phyloP scores from a whole-genome alignment of 192 early-diverging fungal genomes.

The Coemansia umbellata region DNA sequence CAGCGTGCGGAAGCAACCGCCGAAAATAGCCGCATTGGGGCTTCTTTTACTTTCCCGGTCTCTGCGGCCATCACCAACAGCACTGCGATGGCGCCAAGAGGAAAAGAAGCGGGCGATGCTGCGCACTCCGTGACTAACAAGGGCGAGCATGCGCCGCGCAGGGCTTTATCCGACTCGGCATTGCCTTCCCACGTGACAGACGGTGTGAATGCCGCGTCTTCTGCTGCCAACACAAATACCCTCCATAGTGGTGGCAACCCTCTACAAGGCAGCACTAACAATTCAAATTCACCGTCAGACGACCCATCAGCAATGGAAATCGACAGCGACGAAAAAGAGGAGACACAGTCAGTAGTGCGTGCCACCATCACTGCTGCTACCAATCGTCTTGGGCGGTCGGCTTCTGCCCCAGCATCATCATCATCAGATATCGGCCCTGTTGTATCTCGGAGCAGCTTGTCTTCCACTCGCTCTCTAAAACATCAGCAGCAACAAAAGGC shows the following conservation, averaged over 20 bases:
- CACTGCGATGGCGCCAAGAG: not conserved
- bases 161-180: constrained; percentile 5
- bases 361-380: not conserved
- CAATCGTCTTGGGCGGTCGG: not conserved
- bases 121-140: constrained; percentile 1
- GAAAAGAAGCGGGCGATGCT: not conserved
- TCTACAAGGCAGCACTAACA: not conserved
- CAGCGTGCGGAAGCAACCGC: not conserved
- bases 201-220: not conserved
- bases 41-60: not conserved
- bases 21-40: not conserved
- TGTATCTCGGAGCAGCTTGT: not conserved
- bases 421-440: not conserved
- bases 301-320: not conserved
- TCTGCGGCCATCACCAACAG: not conserved
- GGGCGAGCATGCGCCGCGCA: constrained; percentile 7
- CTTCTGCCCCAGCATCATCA: not conserved
- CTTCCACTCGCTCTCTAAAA: not conserved
- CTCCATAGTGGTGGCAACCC: not conserved
- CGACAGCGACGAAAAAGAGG: not conserved
- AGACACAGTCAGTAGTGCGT: not conserved
- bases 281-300: not conserved
- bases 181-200: not conserved
- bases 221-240: not conserved
- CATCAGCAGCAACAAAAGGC: constrained; percentile 1